A percentile compares a stretch with the other conserved stretches of the same genome.
Evolutionary conservation across 768 basidiomycete genomes (phyloP).

Genomic region (Daedaleopsis sinensis): DNA sequence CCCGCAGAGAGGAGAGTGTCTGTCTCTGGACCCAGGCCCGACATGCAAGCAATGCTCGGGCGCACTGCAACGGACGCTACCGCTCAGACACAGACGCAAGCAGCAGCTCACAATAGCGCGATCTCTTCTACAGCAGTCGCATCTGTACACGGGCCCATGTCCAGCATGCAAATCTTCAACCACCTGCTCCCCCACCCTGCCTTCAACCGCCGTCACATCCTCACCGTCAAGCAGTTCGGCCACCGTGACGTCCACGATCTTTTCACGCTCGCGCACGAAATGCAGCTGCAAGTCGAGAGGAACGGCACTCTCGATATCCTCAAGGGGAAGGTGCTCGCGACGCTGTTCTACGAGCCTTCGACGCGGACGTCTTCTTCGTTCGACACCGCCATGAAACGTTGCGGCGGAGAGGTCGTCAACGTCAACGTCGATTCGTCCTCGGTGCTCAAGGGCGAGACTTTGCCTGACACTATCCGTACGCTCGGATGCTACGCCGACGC

Average conservation of each 20-base stretch:
- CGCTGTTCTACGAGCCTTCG: slow-evolving; percentile 95
- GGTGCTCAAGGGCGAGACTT: slow-evolving; percentile 89
- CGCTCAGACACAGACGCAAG: slow-evolving; percentile 13
- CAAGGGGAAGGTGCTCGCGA: slow-evolving; percentile 89
- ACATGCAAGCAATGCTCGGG: slow-evolving; percentile 11
- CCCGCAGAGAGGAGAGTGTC: slow-evolving; percentile 33
- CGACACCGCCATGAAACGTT: slow-evolving; percentile 98
- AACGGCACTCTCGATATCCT: slow-evolving; percentile 87
- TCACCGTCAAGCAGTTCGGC: slow-evolving; percentile 92
- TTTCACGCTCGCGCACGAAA: slow-evolving; percentile 94
- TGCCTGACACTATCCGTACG: slow-evolving; percentile 93
- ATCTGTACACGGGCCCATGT: slow-evolving; percentile 35
- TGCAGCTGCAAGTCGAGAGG: slow-evolving; percentile 95
- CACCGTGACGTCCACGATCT: slow-evolving; percentile 90
- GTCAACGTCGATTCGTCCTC: slow-evolving; percentile 83
- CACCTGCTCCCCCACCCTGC: slow-evolving; percentile 72
- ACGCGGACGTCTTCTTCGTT: slow-evolving; percentile 96
- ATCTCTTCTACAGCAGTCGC: slow-evolving; percentile 10
- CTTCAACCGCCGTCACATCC: slow-evolving; percentile 92
- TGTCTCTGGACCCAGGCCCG: slow-evolving; percentile 22
- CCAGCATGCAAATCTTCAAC: slow-evolving; percentile 43
- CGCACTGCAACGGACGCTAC: slow-evolving; percentile 11
- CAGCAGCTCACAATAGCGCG: neutral
- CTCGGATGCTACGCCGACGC: slow-evolving; percentile 95
- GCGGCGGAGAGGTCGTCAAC: slow-evolving; percentile 93